A percentile compares a stretch with the other conserved stretches of the same genome.
Conservation (phyloP, 2,329 filamentous ascomycete genomes). For the Aphanoascus verrucosus region DNA sequence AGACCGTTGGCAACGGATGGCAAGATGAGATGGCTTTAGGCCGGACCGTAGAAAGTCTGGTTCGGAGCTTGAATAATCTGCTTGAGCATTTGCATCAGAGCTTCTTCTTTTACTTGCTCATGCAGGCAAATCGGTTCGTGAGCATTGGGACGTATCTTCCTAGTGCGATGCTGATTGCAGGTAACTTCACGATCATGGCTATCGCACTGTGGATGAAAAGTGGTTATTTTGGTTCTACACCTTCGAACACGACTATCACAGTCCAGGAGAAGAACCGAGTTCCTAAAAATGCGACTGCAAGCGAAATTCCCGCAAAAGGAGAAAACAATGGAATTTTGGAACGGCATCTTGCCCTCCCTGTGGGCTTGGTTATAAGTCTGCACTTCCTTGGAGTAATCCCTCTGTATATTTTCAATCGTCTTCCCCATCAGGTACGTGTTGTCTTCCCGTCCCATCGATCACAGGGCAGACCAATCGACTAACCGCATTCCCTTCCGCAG, state of each 20-base stretch:
- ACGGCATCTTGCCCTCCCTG: conserved; percentile 40
- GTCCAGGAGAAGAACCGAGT: conserved; percentile 22
- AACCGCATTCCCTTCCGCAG: conserved; percentile 32
- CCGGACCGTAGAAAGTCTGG: conserved; percentile 76
- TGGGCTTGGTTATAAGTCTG: conserved; percentile 58
- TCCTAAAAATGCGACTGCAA: conserved; percentile 13
- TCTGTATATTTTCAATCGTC: conserved; percentile 74
- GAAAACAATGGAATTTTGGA: conserved; percentile 25
- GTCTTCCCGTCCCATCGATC: neutral
- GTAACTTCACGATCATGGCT: conserved; percentile 90
- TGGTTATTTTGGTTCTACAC: conserved; percentile 36
- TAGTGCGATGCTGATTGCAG: conserved; percentile 91
- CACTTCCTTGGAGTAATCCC: conserved; percentile 73
- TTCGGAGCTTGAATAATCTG: conserved; percentile 88
- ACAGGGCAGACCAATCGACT: conserved; percentile 1
- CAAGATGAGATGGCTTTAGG: conserved; percentile 97
- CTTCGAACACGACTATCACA: conserved; percentile 20
- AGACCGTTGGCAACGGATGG: conserved; percentile 83
- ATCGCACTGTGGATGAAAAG: conserved; percentile 90
- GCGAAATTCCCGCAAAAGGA: conserved; percentile 14
- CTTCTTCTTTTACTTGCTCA: conserved; percentile 97
- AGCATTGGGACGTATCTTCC: conserved; percentile 97
- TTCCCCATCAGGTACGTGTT: conserved; percentile 51
- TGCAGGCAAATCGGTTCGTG: conserved; percentile 85
- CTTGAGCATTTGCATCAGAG: conserved; percentile 95